phyloP scores from a whole-genome alignment of 768 basidiomycete species.

The Suillus clintonianus region DNA sequence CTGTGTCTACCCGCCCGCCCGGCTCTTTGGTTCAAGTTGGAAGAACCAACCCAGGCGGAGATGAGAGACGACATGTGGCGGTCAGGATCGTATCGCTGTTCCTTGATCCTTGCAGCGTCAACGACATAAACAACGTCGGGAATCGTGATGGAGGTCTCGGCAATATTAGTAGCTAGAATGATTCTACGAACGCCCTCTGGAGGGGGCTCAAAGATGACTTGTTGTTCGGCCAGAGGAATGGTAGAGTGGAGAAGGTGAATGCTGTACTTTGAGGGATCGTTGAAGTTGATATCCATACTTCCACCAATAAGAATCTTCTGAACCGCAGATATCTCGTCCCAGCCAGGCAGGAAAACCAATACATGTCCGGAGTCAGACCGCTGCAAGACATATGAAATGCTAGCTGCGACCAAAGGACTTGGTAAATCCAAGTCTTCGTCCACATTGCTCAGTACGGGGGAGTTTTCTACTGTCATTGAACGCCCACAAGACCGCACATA shows the following conservation, averaged over 20 bases:
- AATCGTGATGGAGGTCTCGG: slow-evolving; percentile 94
- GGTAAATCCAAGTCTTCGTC: slow-evolving; percentile 76
- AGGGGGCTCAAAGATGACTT: slow-evolving; percentile 85
- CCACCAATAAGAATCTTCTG: slow-evolving; percentile 61
- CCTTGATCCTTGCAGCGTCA: slow-evolving; percentile 86
- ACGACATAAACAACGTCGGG: slow-evolving; percentile 95
- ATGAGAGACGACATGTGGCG: slow-evolving; percentile 87
- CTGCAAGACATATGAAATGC: slow-evolving; percentile 75
- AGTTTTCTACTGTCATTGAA: slow-evolving; percentile 29
- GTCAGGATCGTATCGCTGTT: slow-evolving; percentile 86
- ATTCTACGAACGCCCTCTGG: slow-evolving; percentile 76
- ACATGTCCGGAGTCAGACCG: slow-evolving; percentile 82
- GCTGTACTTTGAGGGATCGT: slow-evolving; percentile 54
- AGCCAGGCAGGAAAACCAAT: slow-evolving; percentile 89
- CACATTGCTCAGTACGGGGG: slow-evolving; percentile 6
- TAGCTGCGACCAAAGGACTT: slow-evolving; percentile 76
- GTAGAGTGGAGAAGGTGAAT: slow-evolving; percentile 89
- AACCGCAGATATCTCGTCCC: slow-evolving; percentile 84
- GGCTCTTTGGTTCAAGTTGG: slow-evolving; percentile 88
- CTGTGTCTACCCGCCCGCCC: slow-evolving; percentile 93
- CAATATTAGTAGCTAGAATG: slow-evolving; percentile 93
- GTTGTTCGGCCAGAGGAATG: slow-evolving; percentile 86
- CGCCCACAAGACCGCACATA: slow-evolving; percentile 15
- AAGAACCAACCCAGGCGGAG: slow-evolving; percentile 88
- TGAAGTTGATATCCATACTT: slow-evolving; percentile 60